These are phyloP conservation scores for Erodium maritimum DNA, from an alignment of 345 rosid species.

Conservation along the genomic window DNA sequence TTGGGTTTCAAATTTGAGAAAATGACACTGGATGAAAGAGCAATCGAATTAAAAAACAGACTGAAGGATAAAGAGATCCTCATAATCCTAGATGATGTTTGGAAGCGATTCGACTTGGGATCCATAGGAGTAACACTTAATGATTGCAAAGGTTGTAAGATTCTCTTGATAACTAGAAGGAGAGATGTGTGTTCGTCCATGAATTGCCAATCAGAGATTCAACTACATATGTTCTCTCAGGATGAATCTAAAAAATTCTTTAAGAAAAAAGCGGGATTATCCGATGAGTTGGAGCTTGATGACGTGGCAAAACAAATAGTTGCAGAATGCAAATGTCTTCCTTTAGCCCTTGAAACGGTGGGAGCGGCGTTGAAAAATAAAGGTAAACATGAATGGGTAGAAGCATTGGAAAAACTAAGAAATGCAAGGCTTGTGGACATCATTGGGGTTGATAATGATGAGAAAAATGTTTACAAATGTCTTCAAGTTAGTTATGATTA, in stretches of 20 bases:
- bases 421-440: background rate
- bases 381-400: conserved; percentile 3
- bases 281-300: background rate
- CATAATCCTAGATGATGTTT: conserved; percentile 15
- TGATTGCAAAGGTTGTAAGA: background rate
- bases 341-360: conserved; percentile 10
- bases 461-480: background rate
- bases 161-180: conserved; percentile 11
- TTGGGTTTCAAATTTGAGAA: background rate
- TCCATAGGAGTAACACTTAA: conserved; percentile 8
- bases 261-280: conserved; percentile 10
- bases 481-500: background rate
- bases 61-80: background rate
- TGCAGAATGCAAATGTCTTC: conserved; percentile 13
- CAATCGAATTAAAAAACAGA: background rate
- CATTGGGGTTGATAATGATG: background rate
- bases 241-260: conserved; percentile 15
- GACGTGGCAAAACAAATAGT: background rate
- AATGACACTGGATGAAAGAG: background rate
- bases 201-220: background rate
- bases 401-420: conserved; percentile 4
- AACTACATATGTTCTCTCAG: background rate
- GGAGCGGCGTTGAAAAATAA: conserved; percentile 6
- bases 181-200: conserved; percentile 3
- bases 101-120: conserved; percentile 10